These are phyloP conservation scores for Termitomyces sp. DNA, from an alignment of 768 basidiomycete species.

Conservation along the genomic window DNA sequence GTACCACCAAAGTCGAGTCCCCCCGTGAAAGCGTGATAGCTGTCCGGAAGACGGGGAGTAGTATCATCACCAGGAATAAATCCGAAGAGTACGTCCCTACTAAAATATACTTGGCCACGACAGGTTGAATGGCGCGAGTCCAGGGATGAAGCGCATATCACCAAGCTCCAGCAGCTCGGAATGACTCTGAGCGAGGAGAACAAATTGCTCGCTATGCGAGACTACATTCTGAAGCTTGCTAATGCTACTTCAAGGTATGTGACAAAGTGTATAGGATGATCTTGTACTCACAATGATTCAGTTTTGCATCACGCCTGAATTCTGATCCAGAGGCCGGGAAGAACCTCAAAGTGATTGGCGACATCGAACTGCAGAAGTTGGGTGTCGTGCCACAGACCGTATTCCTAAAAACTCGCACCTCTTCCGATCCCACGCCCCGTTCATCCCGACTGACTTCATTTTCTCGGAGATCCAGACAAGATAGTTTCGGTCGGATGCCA, in stretches of 20 bases:
- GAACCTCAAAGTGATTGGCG: constrained; percentile 58
- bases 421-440: constrained; percentile 33
- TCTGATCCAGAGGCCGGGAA: constrained; percentile 62
- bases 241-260: constrained; percentile 71
- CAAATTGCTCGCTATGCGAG: constrained; percentile 85
- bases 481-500: constrained; percentile 34
- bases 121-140: constrained; percentile 6
- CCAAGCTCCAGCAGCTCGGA: constrained; percentile 82
- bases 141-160: constrained; percentile 76
- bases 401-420: constrained; percentile 64
- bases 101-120: not conserved
- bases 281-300: constrained; percentile 21
- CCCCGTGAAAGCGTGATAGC: constrained; percentile 70
- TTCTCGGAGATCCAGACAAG: constrained; percentile 36
- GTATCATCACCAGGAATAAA: constrained; percentile 44
- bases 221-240: constrained; percentile 84
- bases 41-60: constrained; percentile 48
- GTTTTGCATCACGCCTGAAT: constrained; percentile 64
- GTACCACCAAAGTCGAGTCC: constrained; percentile 51
- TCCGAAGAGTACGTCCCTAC: constrained; percentile 73
- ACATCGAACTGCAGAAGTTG: constrained; percentile 81
- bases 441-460: constrained; percentile 35
- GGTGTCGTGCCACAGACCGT: constrained; percentile 90
- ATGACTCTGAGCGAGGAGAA: constrained; percentile 80
- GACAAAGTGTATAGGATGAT: not conserved